Evolutionary conservation across 2,329 filamentous ascomycete species (phyloP).

Genomic region (Fusarium acutatum): DNA sequence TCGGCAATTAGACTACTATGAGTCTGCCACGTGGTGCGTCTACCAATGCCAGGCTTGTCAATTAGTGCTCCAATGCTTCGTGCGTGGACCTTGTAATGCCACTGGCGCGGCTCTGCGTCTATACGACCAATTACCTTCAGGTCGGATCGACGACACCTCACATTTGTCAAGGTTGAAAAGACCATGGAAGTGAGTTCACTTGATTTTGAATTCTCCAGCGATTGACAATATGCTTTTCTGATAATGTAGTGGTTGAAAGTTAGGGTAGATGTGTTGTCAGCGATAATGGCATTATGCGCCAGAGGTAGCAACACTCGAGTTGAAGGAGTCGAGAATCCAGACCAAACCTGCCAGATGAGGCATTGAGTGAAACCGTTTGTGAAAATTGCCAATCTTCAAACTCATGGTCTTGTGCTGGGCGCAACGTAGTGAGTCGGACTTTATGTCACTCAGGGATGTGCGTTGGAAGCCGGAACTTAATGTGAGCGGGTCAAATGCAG

Average conservation of each 20-base stretch:
- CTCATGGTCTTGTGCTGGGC: not conserved
- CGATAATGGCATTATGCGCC: not conserved
- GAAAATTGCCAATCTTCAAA: not conserved
- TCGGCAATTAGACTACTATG: not conserved
- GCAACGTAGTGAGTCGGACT: not conserved
- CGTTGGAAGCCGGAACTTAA: not conserved
- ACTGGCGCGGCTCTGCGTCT: not conserved
- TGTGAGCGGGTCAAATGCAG: not conserved
- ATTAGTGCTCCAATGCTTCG: not conserved
- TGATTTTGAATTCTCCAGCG: slow-evolving; percentile 4
- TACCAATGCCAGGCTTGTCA: not conserved
- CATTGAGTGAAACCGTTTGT: not conserved
- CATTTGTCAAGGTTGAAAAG: not conserved
- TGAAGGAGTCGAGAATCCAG: not conserved
- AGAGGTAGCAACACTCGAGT: no score
- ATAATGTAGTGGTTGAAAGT: not conserved
- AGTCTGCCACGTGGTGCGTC: slow-evolving; percentile 4
- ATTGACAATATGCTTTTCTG: not conserved
- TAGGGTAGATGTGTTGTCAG: not conserved
- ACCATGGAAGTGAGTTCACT: not conserved
- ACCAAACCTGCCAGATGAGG: not conserved
- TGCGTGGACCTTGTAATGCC: not conserved
- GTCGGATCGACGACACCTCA: not conserved
- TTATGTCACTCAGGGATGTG: not conserved
- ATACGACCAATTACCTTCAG: slow-evolving; percentile 1